Evolutionary conservation across 129 eudicot genomes (phyloP).

Genomic region (Saussurea involucrata): DNA sequence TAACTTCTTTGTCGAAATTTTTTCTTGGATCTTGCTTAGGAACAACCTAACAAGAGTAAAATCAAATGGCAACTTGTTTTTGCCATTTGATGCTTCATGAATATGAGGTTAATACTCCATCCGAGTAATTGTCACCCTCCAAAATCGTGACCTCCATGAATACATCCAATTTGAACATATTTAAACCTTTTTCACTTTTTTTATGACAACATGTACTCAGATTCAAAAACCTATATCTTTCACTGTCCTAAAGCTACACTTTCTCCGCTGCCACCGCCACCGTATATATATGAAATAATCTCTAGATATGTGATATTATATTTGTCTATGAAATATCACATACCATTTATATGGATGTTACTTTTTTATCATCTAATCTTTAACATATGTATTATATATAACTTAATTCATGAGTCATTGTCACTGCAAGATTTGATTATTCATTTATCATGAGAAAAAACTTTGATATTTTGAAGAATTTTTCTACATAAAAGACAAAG

Average conservation of each 20-base stretch:
- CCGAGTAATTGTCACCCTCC: too few relatives aligned
- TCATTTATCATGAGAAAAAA: neutral
- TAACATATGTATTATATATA: neutral
- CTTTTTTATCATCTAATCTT: neutral
- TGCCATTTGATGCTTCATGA: neutral
- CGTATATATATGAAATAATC: neutral
- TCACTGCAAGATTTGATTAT: neutral
- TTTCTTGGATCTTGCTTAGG: neutral
- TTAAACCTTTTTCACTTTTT: neutral
- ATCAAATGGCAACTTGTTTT: neutral
- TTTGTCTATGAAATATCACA: neutral
- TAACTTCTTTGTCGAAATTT: too few relatives aligned
- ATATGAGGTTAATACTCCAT: too few relatives aligned
- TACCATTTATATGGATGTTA: neutral
- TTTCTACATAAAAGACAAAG: constrained; percentile 15
- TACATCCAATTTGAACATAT: too few relatives aligned
- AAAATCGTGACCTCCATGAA: too few relatives aligned
- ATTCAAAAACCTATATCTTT: neutral
- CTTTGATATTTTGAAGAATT: neutral
- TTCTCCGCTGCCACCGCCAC: neutral
- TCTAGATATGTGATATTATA: neutral
- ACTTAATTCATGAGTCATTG: neutral
- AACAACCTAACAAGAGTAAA: too few relatives aligned
- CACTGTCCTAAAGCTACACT: neutral
- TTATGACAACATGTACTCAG: neutral